Percentiles rank a stretch among this genome's conserved stretches.
These are phyloP conservation scores for Fonsecaea pedrosoi DNA, from an alignment of 2,329 filamentous ascomycete genomes.

Conservation along the genomic window DNA sequence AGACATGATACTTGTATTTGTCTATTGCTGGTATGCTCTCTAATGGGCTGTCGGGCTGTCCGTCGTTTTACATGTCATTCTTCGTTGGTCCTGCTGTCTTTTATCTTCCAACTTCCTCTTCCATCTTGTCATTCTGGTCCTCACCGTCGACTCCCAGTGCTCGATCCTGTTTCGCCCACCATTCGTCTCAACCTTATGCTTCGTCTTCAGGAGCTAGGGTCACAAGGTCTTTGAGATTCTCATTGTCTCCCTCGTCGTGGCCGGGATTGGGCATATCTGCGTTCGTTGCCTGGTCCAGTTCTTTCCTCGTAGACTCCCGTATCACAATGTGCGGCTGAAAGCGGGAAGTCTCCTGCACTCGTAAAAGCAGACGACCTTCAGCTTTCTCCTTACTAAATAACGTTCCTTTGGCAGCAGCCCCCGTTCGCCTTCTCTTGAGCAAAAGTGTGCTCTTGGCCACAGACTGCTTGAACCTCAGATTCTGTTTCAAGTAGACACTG, in stretches of 20 bases:
- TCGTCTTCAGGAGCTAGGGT: neutral
- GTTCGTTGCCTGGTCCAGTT: neutral
- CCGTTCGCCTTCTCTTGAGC: neutral
- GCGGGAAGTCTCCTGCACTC: neutral
- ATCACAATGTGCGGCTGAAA: neutral
- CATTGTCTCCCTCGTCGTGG: neutral
- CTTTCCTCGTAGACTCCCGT: neutral
- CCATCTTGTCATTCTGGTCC: neutral
- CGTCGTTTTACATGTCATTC: neutral
- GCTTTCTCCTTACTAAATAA: neutral
- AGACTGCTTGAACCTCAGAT: neutral
- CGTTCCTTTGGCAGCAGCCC: neutral
- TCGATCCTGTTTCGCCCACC: neutral
- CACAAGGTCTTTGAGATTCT: neutral
- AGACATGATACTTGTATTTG: too few relatives aligned
- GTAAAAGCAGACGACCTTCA: neutral
- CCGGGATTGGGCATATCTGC: neutral
- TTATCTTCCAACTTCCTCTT: neutral
- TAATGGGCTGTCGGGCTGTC: too few relatives aligned
- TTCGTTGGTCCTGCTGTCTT: neutral
- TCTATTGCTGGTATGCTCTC: too few relatives aligned
- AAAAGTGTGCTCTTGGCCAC: neutral
- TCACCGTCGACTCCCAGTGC: neutral
- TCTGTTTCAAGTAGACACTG: conserved; percentile 1
- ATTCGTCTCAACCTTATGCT: neutral